Evolutionary conservation across 148 eudicot species (phyloP), one percentile per base, ranked within the genome.

Genomic region (Vaccinium vitisidaea): DNA sequence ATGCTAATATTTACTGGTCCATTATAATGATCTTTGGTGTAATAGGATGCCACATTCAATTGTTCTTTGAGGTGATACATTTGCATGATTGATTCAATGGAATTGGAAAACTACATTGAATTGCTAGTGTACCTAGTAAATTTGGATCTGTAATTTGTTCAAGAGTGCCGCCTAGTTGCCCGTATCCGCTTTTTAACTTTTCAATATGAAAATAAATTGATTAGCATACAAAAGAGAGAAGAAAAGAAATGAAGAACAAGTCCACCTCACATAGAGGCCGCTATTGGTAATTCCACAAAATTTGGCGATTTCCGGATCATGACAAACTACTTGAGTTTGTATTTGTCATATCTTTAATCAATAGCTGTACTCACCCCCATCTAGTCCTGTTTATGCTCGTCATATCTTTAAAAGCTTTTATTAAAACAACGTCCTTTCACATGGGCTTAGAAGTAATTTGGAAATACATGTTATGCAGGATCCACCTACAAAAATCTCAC

Each of bases 1-100:
- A 79, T 79, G 46, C 67, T 54, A 55, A 55, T 79, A 27, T 54
- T 54, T 55, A 30, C 81, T 4, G 16, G 59, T 55, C 61, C 81
- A 54, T 54, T 79, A 1, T 27, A 8, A 55, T 55, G 27, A 78
- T 54, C 48, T 32, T 15, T 48, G 46, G 46, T 43, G 46, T 43
- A 43, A 43, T 43, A 43, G 6, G 46, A 0, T 43, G 0, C 46
- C 46, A 43, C 46, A 43, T 43, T 4, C 46, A 43, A 4, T 43
- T 43, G 46, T 43, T 43, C 46, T 43, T 43, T 43, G 46, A 43
- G 46, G 46, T 43, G 46, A 43, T 43, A 43, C 5, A 43, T 43
- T 43, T 43, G 46, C 46, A 43, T 43, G 46, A 43, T 43, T 43
- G 5, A 43, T 43, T 43, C 5, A 43, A 43, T 43, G 46, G 46